Percentiles rank a stretch among this genome's conserved stretches.
These are phyloP conservation scores for Sambucus nigra DNA, from an alignment of 129 eudicot genomes.

Conservation along the genomic window DNA sequence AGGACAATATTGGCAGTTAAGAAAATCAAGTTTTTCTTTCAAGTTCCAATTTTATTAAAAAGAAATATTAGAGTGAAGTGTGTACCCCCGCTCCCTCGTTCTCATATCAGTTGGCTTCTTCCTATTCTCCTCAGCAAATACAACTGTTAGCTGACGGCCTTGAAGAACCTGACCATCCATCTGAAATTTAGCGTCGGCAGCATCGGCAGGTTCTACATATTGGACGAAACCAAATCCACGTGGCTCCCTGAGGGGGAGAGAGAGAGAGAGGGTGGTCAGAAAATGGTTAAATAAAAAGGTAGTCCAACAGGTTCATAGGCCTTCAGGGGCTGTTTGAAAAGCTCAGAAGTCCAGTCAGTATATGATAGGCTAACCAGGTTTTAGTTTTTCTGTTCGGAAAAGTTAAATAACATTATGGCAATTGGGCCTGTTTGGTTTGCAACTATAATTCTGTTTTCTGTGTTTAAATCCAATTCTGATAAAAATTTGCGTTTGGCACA, in stretches of 20 bases:
- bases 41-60: background rate
- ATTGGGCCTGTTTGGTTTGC: too few relatives aligned
- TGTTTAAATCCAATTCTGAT: too few relatives aligned
- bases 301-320: background rate
- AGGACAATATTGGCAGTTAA: background rate
- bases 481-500: too few relatives aligned
- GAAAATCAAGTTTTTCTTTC: background rate
- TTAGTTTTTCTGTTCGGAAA: background rate
- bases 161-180: conserved; percentile 47
- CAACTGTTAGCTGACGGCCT: conserved; percentile 47
- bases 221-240: conserved; percentile 18
- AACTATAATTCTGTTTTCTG: too few relatives aligned
- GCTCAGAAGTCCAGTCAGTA: background rate
- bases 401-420: background rate
- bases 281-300: background rate
- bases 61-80: background rate
- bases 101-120: conserved; percentile 56
- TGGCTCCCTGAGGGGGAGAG: conserved; percentile 12
- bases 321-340: conserved; percentile 10
- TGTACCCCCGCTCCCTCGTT: conserved; percentile 39
- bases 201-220: conserved; percentile 25
- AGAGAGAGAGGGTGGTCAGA: background rate
- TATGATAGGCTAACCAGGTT: background rate
- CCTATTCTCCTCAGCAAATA: conserved; percentile 55
- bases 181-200: conserved; percentile 48